Evolutionary conservation across 1,284 basidiomycete genomes (phyloP).

Genomic region (Puccinia coronata): DNA sequence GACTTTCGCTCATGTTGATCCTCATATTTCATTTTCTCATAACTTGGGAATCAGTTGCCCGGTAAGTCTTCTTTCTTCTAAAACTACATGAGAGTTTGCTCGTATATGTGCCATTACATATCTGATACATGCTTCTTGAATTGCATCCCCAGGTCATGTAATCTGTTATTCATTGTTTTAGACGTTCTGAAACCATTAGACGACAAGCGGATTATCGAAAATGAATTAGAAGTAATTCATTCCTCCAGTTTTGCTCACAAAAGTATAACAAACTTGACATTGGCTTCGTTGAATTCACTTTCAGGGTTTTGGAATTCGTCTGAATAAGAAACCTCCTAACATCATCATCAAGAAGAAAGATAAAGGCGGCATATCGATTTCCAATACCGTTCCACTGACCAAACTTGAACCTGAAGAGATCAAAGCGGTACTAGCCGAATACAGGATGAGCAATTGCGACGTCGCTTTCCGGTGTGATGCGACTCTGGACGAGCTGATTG

Average conservation of each 20-base stretch:
- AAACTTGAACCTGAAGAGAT: conserved; percentile 95
- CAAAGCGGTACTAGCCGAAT: conserved; percentile 92
- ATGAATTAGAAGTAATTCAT: conserved; percentile 76
- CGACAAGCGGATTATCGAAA: conserved; percentile 87
- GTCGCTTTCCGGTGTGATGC: conserved; percentile 90
- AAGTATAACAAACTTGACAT: not conserved
- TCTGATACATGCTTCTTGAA: conserved; percentile 6
- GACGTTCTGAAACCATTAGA: conserved; percentile 96
- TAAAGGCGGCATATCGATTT: conserved; percentile 88
- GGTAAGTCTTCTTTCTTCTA: not conserved
- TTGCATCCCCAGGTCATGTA: conserved; percentile 83
- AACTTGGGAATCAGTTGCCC: conserved; percentile 6
- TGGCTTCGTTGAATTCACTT: not conserved
- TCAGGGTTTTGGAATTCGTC: conserved; percentile 65
- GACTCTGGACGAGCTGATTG: conserved; percentile 97
- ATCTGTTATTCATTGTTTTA: conserved; percentile 97
- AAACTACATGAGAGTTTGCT: not conserved
- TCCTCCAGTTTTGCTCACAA: not conserved
- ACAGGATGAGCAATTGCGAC: conserved; percentile 83
- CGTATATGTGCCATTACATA: conserved; percentile 56
- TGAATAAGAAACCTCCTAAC: conserved; percentile 92
- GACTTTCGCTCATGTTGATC: not conserved
- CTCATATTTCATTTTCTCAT: conserved; percentile 8
- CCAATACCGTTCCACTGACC: conserved; percentile 94
- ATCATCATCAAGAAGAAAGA: conserved; percentile 81